phyloP scores from a whole-genome alignment of 1,284 basidiomycete species.

The Exobasidium rhododendri region DNA sequence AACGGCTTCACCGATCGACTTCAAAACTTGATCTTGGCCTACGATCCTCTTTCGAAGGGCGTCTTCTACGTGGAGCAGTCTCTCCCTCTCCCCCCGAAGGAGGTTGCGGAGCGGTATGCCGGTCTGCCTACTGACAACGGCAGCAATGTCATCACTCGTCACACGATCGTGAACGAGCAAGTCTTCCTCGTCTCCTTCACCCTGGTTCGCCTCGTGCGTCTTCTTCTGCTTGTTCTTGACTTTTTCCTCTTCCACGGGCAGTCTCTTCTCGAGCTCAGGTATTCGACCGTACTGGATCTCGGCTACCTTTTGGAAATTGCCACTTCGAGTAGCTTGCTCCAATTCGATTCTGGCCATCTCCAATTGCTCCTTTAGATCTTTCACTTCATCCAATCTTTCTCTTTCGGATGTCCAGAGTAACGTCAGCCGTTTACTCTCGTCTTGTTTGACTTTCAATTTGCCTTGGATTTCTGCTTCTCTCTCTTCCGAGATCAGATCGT shows the following conservation, averaged over 20 bases:
- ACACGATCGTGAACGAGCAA: slow-evolving; percentile 77
- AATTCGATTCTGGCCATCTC: slow-evolving; percentile 80
- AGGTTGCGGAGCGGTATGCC: slow-evolving; percentile 87
- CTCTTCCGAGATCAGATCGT: slow-evolving; percentile 74
- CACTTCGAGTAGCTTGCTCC: slow-evolving; percentile 80
- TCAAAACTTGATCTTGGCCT: slow-evolving; percentile 80
- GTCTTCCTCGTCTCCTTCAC: slow-evolving; percentile 8
- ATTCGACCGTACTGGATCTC: slow-evolving; percentile 78
- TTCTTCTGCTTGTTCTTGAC: neutral
- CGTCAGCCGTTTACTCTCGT: slow-evolving; percentile 59
- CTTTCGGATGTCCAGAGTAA: slow-evolving; percentile 76
- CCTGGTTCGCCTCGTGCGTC: neutral
- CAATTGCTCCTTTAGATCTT: slow-evolving; percentile 72
- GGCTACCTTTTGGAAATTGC: slow-evolving; percentile 74
- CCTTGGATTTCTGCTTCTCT: slow-evolving; percentile 67
- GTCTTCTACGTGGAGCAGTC: slow-evolving; percentile 85
- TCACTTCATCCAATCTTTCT: slow-evolving; percentile 70
- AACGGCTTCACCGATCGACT: slow-evolving; percentile 78
- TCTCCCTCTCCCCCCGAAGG: slow-evolving; percentile 82
- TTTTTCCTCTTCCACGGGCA: slow-evolving; percentile 68
- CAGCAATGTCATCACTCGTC: slow-evolving; percentile 79
- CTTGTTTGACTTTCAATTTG: slow-evolving; percentile 20
- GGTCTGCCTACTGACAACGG: slow-evolving; percentile 77
- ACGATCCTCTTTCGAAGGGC: slow-evolving; percentile 71
- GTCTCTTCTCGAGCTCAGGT: slow-evolving; percentile 71